Conservation (phyloP, 176 grass and related monocot genomes). For the Panicum miliaceum region DNA sequence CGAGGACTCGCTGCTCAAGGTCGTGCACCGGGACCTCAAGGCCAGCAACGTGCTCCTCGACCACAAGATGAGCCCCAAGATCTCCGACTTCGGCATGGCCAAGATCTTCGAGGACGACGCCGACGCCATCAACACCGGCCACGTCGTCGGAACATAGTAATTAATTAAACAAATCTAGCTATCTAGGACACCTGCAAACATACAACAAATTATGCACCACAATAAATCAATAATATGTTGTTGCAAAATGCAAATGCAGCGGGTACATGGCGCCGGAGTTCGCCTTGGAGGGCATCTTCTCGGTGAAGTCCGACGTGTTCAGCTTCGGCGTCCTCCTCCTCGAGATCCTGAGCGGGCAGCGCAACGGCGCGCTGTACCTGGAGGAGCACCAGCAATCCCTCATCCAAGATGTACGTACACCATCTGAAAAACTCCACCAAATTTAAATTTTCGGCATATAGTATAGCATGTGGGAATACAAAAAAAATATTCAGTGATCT, state of each 20-base stretch:
- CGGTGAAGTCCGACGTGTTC: conserved; percentile 83
- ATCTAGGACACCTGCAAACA: too few species aligned
- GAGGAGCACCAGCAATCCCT: conserved; percentile 67
- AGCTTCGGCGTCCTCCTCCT: conserved; percentile 78
- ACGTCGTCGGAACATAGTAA: conserved; percentile 80
- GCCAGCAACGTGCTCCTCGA: conserved; percentile 90
- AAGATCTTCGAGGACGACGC: conserved; percentile 79
- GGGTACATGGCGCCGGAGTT: conserved; percentile 93
- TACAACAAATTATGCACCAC: too few species aligned
- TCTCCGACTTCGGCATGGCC: conserved; percentile 94
- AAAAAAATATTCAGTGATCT: not conserved
- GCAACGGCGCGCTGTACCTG: conserved; percentile 62
- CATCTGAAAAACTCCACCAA: not conserved
- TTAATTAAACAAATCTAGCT: too few species aligned
- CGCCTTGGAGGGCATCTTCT: conserved; percentile 68
- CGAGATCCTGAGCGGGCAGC: conserved; percentile 77
- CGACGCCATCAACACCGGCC: conserved; percentile 62
- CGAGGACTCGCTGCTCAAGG: conserved; percentile 79
- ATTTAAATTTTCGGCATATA: not conserved
- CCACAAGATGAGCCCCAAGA: conserved; percentile 83
- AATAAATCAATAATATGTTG: too few species aligned
- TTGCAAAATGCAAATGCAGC: too few species aligned
- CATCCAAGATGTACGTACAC: conserved; percentile 41
- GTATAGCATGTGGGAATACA: not conserved
- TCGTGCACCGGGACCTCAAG: conserved; percentile 85